Evolutionary conservation across 345 rosid genomes (phyloP), one percentile per base, ranked within the genome.

Genomic region (Firmiana major): DNA sequence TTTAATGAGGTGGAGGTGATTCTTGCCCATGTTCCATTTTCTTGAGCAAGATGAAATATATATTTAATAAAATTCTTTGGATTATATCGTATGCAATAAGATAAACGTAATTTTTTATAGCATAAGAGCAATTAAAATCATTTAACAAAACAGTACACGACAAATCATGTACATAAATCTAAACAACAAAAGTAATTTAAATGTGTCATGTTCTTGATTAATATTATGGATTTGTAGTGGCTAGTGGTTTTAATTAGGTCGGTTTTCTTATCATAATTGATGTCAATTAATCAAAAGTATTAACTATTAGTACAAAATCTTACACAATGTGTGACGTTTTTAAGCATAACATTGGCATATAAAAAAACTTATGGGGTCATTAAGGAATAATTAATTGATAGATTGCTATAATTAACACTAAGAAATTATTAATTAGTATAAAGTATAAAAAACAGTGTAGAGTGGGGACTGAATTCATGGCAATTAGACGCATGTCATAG

Each of bases 241-340:
- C 4, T 21, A 38, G 73, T 45, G 38, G 31, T 10, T 40, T 40
- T 40, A 36, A 31, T 31, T 31, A 7, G 42, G 42, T 40, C 1
- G 42, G 42, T 6, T 46, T 46, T 46, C n/a, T n/a, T 8, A 51
- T 51, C 45, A 71, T 51, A 51, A 51, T 71, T 71, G 60, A 17
- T 40, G 31, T 3, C 34, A 31, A 28, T 34, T 22, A 53, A 40
- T 53, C 7, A 70, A 71, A 49, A 51, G 22, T 49, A 21, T 28
- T 51, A 51, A 7, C 15, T 72, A 31, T 42, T 59, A 59, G 57
- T 74, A 43, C 77, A 59, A 43, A 7, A 1, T 12, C 16, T 22
- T 5, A 22, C 77, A 57, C 68, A 43, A 59, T 9, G 28, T 40
- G 22, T 73, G 77, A 74, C 67, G 75, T 53, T 34, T 34, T 16